Percentiles rank a stretch among this genome's conserved stretches.
phyloP scores from a whole-genome alignment of 1,139 yeast genomes.

The Magnusiomyces ingens region DNA sequence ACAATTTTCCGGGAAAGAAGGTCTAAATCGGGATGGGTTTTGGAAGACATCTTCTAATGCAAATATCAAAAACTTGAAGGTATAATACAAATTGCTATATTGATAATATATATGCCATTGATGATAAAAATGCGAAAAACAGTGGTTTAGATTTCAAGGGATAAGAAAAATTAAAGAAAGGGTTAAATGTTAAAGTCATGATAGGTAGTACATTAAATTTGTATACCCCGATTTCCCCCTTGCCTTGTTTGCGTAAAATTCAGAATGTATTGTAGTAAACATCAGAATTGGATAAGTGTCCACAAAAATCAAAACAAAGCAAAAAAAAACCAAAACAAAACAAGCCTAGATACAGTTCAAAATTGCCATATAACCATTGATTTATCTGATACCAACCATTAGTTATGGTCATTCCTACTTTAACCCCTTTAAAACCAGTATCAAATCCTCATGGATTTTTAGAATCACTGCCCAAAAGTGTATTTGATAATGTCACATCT shows the following conservation, averaged over 20 bases:
- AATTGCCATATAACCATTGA: neutral
- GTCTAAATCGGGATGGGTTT: constrained; percentile 18
- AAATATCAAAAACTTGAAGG: neutral
- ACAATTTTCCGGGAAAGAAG: constrained; percentile 40
- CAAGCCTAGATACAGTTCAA: neutral
- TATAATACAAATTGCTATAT: neutral
- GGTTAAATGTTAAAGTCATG: neutral
- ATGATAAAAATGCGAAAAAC: neutral
- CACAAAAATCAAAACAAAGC: constrained; percentile 5
- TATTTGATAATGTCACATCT: neutral
- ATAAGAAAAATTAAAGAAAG: constrained; percentile 3
- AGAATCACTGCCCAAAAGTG: neutral
- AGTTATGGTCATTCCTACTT: neutral
- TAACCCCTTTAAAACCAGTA: neutral
- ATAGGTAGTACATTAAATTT: no score
- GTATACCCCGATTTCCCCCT: no score
- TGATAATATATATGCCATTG: neutral
- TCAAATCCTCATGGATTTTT: neutral
- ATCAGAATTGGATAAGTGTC: neutral
- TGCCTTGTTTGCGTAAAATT: no score
- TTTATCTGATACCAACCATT: neutral
- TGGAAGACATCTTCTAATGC: constrained; percentile 12
- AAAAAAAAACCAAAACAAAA: constrained; percentile 1
- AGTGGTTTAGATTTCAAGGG: neutral
- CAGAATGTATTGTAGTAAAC: no score